phyloP scores from a whole-genome alignment of 2,329 filamentous ascomycete species.

The Ceratocystis variospora region DNA sequence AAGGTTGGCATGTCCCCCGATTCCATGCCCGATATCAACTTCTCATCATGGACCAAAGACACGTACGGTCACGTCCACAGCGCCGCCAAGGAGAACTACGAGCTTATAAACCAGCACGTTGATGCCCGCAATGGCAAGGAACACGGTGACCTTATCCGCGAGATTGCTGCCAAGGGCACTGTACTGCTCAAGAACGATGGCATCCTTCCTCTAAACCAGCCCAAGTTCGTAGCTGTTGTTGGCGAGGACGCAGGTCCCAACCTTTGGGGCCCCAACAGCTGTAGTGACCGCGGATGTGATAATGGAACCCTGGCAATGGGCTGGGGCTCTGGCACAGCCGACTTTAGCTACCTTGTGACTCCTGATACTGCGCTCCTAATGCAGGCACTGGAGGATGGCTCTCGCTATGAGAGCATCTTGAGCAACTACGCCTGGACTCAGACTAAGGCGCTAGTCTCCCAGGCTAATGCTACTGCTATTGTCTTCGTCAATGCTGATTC shows the following conservation, averaged over 20 bases:
- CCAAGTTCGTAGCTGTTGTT: conserved; percentile 62
- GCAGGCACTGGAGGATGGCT: conserved; percentile 45
- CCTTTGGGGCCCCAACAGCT: conserved; percentile 63
- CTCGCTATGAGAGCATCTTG: conserved; percentile 51
- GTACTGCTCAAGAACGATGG: conserved; percentile 81
- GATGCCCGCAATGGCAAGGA: conserved; percentile 60
- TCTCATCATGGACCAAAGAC: conserved; percentile 73
- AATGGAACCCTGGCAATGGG: conserved; percentile 55
- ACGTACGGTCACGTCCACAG: conserved; percentile 58
- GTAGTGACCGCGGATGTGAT: conserved; percentile 50
- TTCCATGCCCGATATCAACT: conserved; percentile 50
- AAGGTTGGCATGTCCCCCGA: conserved; percentile 46
- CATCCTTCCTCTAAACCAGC: conserved; percentile 61
- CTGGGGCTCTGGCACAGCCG: conserved; percentile 63
- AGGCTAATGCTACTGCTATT: conserved; percentile 55
- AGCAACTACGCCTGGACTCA: conserved; percentile 50
- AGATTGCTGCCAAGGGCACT: conserved; percentile 64
- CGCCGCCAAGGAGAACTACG: conserved; percentile 45
- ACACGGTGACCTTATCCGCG: conserved; percentile 59
- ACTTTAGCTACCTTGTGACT: conserved; percentile 63
- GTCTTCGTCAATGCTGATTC: conserved; percentile 83
- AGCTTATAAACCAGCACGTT: conserved; percentile 65
- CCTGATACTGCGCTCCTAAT: conserved; percentile 56
- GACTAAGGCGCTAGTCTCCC: conserved; percentile 45
- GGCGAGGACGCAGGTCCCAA: conserved; percentile 74